These are phyloP conservation scores for Lactarius hatsudake DNA, from an alignment of 768 basidiomycete species.

Conservation along the genomic window DNA sequence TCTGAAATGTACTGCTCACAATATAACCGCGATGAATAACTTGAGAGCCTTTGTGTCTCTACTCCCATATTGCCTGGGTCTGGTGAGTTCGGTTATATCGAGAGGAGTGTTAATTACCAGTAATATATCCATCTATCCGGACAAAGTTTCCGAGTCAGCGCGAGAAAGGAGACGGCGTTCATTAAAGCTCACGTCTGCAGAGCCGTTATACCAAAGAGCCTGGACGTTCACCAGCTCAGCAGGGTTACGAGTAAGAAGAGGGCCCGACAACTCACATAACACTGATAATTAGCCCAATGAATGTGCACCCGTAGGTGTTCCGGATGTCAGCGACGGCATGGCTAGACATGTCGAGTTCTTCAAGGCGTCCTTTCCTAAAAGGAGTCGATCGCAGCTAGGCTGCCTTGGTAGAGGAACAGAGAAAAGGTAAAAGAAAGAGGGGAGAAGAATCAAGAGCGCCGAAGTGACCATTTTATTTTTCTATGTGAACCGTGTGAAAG, in stretches of 20 bases:
- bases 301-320: neutral
- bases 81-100: neutral
- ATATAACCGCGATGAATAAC: neutral
- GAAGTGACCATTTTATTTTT: neutral
- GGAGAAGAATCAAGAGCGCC: neutral
- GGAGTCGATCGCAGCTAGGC: neutral
- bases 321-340: slow-evolving; percentile 3
- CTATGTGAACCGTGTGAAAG: neutral
- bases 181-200: slow-evolving; percentile 5
- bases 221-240: neutral
- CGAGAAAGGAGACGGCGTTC: neutral
- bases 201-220: slow-evolving; percentile 8
- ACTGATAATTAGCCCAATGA: slow-evolving; percentile 11
- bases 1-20: neutral
- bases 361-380: neutral
- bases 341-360: neutral
- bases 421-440: neutral
- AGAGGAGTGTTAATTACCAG: neutral
- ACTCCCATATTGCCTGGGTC: neutral
- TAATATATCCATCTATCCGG: slow-evolving; percentile 11
- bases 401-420: neutral
- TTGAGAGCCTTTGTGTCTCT: neutral
- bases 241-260: neutral
- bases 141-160: neutral
- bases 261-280: neutral